phyloP scores from a whole-genome alignment of 225 moss, liverwort and hornwort species.

The Pleurozium schreberi region DNA sequence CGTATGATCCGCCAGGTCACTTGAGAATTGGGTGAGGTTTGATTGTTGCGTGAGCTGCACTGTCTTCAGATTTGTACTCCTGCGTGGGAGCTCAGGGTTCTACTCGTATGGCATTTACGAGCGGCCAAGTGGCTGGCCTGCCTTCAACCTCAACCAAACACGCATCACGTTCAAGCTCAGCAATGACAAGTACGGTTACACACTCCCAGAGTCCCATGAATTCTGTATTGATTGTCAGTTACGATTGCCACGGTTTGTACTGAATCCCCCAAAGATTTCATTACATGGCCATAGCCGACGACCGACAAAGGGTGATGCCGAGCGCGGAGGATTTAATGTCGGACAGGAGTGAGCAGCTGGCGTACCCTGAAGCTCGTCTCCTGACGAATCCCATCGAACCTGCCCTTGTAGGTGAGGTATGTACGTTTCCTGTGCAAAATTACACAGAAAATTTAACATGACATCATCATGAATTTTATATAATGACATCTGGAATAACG shows the following conservation, averaged over 20 bases:
- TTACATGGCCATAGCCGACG: conserved; percentile 70
- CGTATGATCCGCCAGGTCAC: neutral
- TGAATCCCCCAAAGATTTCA: conserved; percentile 44
- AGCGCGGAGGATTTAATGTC: conserved; percentile 47
- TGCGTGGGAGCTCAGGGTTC: conserved; percentile 64
- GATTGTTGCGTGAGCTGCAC: neutral
- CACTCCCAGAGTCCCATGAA: neutral
- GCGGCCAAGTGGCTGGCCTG: conserved; percentile 58
- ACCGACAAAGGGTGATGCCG: conserved; percentile 77
- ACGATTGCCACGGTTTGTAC: neutral
- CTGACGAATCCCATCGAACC: conserved; percentile 56
- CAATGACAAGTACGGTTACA: conserved; percentile 50
- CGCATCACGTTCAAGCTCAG: conserved; percentile 84
- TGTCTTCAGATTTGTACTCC: conserved; percentile 61
- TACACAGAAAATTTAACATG: neutral
- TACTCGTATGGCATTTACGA: conserved; percentile 75
- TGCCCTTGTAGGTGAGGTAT: conserved; percentile 55
- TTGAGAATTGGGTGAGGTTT: neutral
- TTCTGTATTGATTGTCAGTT: neutral
- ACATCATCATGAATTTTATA: neutral
- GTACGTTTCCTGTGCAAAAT: neutral
- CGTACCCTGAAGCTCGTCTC: conserved; percentile 69
- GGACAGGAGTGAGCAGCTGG: conserved; percentile 52
- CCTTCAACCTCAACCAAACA: conserved; percentile 81
- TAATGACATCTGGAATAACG: neutral